Percentiles rank a stretch among this genome's conserved stretches.
phyloP scores from a whole-genome alignment of 768 basidiomycete genomes.

The Atractiella rhizophila region DNA sequence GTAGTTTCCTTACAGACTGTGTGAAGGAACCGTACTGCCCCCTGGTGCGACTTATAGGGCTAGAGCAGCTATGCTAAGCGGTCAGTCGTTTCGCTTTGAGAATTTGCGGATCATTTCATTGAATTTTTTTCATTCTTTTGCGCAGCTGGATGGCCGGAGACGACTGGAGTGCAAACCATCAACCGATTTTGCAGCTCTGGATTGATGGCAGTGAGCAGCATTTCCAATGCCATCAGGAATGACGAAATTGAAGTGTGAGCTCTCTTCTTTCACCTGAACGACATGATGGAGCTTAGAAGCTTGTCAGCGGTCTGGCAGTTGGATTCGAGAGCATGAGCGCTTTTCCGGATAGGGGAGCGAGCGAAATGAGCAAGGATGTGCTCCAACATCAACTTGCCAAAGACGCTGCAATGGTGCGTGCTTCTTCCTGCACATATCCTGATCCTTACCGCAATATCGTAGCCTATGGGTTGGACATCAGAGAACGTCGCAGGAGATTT shows the following conservation, averaged over 20 bases:
- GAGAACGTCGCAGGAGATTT: conserved; percentile 69
- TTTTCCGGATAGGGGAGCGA: no score
- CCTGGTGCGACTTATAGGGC: no score
- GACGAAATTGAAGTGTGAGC: conserved; percentile 49
- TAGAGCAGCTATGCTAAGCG: no score
- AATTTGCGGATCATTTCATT: no score
- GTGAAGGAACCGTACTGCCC: no score
- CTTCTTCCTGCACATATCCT: background rate
- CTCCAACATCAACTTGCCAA: conserved; percentile 40
- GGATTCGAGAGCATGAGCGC: conserved; percentile 74
- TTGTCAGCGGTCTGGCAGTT: conserved; percentile 50
- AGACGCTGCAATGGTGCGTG: conserved; percentile 35
- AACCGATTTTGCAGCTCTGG: conserved; percentile 79
- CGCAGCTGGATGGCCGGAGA: conserved; percentile 53
- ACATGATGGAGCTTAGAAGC: no score
- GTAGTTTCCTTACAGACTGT: no score
- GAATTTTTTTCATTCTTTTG: no score
- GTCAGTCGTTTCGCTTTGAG: no score
- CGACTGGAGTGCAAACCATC: conserved; percentile 48
- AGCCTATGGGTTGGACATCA: conserved; percentile 46
- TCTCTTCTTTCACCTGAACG: no score
- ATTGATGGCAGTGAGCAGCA: conserved; percentile 50
- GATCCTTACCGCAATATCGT: background rate
- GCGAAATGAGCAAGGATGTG: conserved; percentile 38
- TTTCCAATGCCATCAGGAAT: conserved; percentile 47